Evolutionary conservation across 2,329 filamentous ascomycete genomes (phyloP), one percentile per base, ranked within the genome.

Genomic region (Aciculosporium take): DNA sequence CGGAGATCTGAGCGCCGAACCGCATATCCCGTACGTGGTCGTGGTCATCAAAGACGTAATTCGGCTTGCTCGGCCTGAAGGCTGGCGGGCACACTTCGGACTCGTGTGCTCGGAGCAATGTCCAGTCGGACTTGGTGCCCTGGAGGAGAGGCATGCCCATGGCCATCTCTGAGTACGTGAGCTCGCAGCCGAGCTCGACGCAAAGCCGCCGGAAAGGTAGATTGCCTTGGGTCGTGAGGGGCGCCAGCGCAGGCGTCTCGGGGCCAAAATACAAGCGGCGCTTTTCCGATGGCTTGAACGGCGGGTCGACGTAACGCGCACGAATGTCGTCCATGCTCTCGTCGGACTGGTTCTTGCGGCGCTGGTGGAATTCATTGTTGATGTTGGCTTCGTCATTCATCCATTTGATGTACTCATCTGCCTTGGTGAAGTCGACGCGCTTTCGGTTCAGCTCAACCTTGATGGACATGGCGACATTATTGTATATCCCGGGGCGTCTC

Each of bases 161-260:
- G 4, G 89, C 91, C 91, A 98, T 98, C 62, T 98, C 91, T 0
- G 89, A 96, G 67, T 94, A 98, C 0, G 91, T 98, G 37, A 94
- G 71, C 56, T 95, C 83, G 23, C 87, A 88, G 28, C 91, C 91
- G 20, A 96, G 72, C 42, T 88, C 82, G 10, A 86, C 80, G 55
- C 88, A 95, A 24, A 98, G 74, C 38, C 91, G 77, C 43, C 91
- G 81, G 67, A 94, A 98, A 1, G 91, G 91, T 37, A 96, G 70
- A 54, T 98, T 98, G 35, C 91, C 91, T 63, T 96, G 91, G 0
- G 91, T 98, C 1, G 91, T 98, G 37, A 98, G 71, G 28, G 91
- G 91, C 4, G 91, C 91, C n/a, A 98, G 68, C 9, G 88, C 77
- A 0, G 91, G 91, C 2, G 91, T 98, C 59, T 96, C 89, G 1